phyloP scores from a whole-genome alignment of 768 basidiomycete genomes.

The Mycena alexandri region DNA sequence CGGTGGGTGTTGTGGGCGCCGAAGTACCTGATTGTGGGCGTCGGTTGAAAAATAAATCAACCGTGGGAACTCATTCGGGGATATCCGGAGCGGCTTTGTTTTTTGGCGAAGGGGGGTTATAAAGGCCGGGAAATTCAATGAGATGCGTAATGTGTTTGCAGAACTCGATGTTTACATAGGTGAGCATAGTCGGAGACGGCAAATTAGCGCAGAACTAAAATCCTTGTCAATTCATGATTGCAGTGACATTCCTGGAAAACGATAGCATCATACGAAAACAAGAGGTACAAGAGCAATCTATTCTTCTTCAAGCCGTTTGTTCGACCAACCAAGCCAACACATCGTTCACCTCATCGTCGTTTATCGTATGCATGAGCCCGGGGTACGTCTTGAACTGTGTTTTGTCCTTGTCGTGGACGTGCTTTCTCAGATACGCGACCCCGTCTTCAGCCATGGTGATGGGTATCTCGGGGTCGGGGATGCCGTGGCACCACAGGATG shows the following conservation, averaged over 20 bases:
- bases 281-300: background rate
- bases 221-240: no score
- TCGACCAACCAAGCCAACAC: conserved; percentile 37
- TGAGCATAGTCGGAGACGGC: no score
- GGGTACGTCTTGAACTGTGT: conserved; percentile 47
- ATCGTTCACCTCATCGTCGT: conserved; percentile 50
- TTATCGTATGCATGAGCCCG: conserved; percentile 50
- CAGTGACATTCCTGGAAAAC: no score
- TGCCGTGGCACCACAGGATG: conserved; percentile 59
- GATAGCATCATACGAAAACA: no score
- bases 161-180: no score
- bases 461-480: conserved; percentile 53
- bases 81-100: no score
- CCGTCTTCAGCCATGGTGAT: conserved; percentile 49
- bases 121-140: no score
- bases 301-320: conserved; percentile 16
- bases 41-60: background rate
- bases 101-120: no score
- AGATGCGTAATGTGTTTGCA: no score
- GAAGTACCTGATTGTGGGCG: no score
- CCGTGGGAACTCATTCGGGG: background rate
- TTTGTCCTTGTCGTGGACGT: conserved; percentile 42
- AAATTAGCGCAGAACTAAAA: no score
- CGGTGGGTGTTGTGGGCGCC: no score
- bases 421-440: conserved; percentile 47